Evolutionary conservation across 1,284 basidiomycete species (phyloP).

Genomic region (Puccinia coronata): DNA sequence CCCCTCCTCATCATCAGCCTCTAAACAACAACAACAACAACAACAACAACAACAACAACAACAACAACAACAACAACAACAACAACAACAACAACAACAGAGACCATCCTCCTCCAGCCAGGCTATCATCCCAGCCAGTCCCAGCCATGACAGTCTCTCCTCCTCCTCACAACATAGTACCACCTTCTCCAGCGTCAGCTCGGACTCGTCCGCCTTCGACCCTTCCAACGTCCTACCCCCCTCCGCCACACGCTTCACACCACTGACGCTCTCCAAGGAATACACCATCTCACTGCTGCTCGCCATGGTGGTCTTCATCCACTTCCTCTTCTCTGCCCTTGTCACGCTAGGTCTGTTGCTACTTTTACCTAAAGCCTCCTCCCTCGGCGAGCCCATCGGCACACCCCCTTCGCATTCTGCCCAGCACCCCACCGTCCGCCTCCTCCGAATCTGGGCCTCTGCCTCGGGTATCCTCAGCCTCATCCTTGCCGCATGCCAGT

Average conservation of each 20-base stretch:
- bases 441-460: slow-evolving; percentile 72
- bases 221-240: slow-evolving; percentile 46
- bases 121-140: no score
- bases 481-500: slow-evolving; percentile 76
- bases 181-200: slow-evolving; percentile 12
- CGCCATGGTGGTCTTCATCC: slow-evolving; percentile 66
- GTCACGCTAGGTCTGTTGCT: slow-evolving; percentile 51
- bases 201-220: slow-evolving; percentile 46
- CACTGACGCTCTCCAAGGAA: slow-evolving; percentile 51
- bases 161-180: not conserved
- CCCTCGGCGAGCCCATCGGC: slow-evolving; percentile 55
- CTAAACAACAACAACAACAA: not conserved
- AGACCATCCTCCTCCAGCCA: no score
- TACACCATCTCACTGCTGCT: slow-evolving; percentile 64
- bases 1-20: not conserved
- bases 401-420: slow-evolving; percentile 61
- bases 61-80: no score
- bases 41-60: not conserved
- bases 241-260: slow-evolving; percentile 44
- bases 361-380: slow-evolving; percentile 52
- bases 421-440: slow-evolving; percentile 60
- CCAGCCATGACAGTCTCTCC: slow-evolving; percentile 7
- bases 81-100: no score
- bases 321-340: slow-evolving; percentile 56
- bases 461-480: slow-evolving; percentile 84